Base-by-base conservation (phyloP, 768 basidiomycete genomes). In the Mycena galopus region DNA sequence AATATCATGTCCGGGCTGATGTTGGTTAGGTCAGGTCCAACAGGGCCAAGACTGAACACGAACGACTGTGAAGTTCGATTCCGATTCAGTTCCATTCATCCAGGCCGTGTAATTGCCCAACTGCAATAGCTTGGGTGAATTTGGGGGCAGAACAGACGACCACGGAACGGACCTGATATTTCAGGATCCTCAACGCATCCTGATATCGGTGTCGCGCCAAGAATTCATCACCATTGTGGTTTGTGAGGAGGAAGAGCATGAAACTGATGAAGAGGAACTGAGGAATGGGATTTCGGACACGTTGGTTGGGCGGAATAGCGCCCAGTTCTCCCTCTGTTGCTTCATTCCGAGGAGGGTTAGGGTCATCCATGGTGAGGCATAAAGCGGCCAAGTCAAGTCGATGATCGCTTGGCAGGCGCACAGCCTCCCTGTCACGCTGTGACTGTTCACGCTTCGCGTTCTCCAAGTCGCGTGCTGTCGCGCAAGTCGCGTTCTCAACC, bases 71-170 rank as follows among this genome's bases (percentile, higher is more conserved):
- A 93, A 94, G 75, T 94, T 89, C 0, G 92, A 85, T 23, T 82
- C 83, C 0, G 91, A 85, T 23, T 81, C 82, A 11, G 89, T 90
- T 9, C 92, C 91, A 76, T 91, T 90, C 81, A 93, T 80, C 93
- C 93, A 95, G 1, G 90, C 88, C 1, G 92, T 91, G 76, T 88
- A 95, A 79, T 95, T 94, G n/a, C 87, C 87, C 16, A 91, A 80
- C 72, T 93, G 90, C 30, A 37, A 11, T 11, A 57, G 30, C 6
- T 10, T n/a, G 14, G 39, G 3, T 16, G 47, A n/a, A n/a, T n/a
- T 29, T 17, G 16, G 17, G 10, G n/a, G 47, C 27, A 21, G 27
- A 19, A 47, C 17, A 8, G 30, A 39, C 19, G n/a, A 14, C n/a
- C 23, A 27, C 8, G 27, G 21, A 57, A 64, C 61, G 17, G 23